Base-by-base conservation (phyloP, 2,329 filamentous ascomycete genomes). In the Microsporum ferrugineum region DNA sequence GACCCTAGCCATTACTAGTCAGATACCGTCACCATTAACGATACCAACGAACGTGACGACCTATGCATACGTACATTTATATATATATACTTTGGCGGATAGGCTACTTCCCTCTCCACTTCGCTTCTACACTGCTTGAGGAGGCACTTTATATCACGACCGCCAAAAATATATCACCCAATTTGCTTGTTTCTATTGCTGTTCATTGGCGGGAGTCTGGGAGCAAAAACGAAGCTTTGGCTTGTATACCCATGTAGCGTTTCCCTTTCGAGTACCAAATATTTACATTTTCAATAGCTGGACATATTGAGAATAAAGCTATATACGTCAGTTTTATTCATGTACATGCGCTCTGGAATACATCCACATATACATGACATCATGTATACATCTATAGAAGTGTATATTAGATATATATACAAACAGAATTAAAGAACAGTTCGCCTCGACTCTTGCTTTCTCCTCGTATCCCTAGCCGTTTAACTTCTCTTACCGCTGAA, bases 221-320 rank as follows among this genome's bases (percentile, higher is more conserved):
- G 49, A 53, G 49, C 39, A 53, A 53, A 53, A 53, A 33, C 12
- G 49, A 53, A 53, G 49, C 49, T 53, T 53, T 53, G 27, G 49
- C 49, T 53, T 53, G 31, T 53, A 53, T 53, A 53, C 49, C 49
- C 49, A 53, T 53, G 49, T 53, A 53, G 49, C 49, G 31, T 53
- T 53, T 10, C 31, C 29, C 27, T 53, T 53, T 34, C 17, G 4
- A 17, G 14, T 53, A 47, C 43, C 49, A 53, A 34, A 31, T 14
- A 34, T 33, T n/a, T 34, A 53, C 31, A 53, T 53, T 53, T 53
- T 53, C 31, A 53, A 53, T 31, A 53, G 49, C 49, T 53, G 49
- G 49, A 34, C 14, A 53, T 33, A 33, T 53, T 31, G 31, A 34
- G 49, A 53, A 53, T 53, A 53, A 53, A 53, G 49, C 10, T 53